phyloP scores from a whole-genome alignment of 192 early-diverging fungal species.

The Polychytrium aggregatum region DNA sequence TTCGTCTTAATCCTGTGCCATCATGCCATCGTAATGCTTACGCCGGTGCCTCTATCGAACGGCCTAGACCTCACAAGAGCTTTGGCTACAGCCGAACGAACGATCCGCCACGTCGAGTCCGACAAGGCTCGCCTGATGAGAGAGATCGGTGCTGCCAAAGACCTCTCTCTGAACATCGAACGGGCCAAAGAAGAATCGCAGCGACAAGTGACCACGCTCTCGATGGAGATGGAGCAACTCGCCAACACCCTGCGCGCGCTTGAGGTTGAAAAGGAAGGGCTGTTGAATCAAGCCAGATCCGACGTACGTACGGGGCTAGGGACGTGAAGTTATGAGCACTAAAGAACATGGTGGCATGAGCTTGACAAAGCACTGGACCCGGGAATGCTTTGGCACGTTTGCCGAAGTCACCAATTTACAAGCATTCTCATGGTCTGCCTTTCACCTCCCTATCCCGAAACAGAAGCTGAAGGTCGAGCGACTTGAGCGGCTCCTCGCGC shows the following conservation, averaged over 20 bases:
- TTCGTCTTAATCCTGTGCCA: slow-evolving; percentile 1
- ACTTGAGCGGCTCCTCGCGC: slow-evolving; percentile 28
- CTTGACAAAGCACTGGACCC: slow-evolving; percentile 5
- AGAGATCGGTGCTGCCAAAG: slow-evolving; percentile 20
- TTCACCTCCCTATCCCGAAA: background rate
- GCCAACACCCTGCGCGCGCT: no score
- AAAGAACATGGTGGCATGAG: slow-evolving; percentile 7
- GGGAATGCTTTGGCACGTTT: slow-evolving; percentile 1
- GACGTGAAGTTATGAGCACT: slow-evolving; percentile 2
- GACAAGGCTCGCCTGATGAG: slow-evolving; percentile 27
- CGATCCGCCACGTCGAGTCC: background rate
- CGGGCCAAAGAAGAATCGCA: slow-evolving; percentile 9
- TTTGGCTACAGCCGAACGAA: background rate
- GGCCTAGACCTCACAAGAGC: background rate
- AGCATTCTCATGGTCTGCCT: background rate
- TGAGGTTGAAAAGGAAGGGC: no score
- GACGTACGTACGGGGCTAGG: no score
- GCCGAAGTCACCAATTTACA: background rate
- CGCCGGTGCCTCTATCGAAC: slow-evolving; percentile 1
- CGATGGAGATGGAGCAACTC: no score
- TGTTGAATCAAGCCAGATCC: no score
- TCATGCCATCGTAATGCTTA: slow-evolving; percentile 9
- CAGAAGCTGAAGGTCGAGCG: slow-evolving; percentile 29
- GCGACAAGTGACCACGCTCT: no score
- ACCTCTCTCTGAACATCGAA: slow-evolving; percentile 9